Conservation (phyloP, 805 yeast species). For the Ogataea zsoltii region DNA sequence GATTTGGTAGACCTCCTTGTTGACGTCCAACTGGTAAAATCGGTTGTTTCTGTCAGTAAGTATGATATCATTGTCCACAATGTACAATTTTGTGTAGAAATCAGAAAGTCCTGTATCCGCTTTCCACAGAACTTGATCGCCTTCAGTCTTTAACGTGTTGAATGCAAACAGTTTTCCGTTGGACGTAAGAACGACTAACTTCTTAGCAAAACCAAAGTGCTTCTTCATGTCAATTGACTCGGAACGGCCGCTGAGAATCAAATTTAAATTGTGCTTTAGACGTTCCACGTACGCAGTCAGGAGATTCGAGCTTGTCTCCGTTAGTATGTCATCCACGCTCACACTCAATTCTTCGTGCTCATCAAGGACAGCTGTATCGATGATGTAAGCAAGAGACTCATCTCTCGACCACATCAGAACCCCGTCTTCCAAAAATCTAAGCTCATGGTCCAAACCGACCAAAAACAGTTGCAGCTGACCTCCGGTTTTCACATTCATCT, state of each 20-base stretch:
- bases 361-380: constrained; percentile 36
- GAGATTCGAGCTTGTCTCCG: constrained; percentile 33
- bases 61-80: constrained; percentile 10
- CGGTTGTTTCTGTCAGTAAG: constrained; percentile 5
- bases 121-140: constrained; percentile 38
- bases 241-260: constrained; percentile 16
- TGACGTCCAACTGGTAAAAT: constrained; percentile 13
- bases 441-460: constrained; percentile 15
- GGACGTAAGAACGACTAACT: constrained; percentile 41
- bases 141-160: constrained; percentile 36
- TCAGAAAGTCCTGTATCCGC: constrained; percentile 14
- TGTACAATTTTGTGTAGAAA: constrained; percentile 7
- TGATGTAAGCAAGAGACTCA: constrained; percentile 41
- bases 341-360: constrained; percentile 21
- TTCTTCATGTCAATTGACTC: constrained; percentile 17
- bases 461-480: constrained; percentile 15
- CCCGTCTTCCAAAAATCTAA: constrained; percentile 25
- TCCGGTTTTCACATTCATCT: constrained; percentile 10
- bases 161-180: constrained; percentile 45
- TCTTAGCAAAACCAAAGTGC: constrained; percentile 49
- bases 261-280: constrained; percentile 30
- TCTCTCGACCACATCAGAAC: constrained; percentile 43
- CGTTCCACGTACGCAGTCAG: constrained; percentile 36
- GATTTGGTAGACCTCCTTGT: not conserved
- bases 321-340: constrained; percentile 29